Base-by-base conservation (phyloP, 129 eudicot genomes). In the Helianthus annuus region DNA sequence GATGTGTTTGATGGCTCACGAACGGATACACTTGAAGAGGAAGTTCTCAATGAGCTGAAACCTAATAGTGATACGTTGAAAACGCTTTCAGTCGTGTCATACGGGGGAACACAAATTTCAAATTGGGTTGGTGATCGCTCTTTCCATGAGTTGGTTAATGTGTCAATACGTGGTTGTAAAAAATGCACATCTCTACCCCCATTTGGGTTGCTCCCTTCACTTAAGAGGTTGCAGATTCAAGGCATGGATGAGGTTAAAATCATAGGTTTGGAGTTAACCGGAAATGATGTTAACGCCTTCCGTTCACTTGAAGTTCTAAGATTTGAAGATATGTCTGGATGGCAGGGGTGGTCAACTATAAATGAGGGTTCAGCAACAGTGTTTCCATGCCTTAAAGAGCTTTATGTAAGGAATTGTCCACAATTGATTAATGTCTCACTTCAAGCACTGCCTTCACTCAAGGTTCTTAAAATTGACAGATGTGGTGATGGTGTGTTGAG, bases 381-480 rank as follows among this genome's bases (percentile, higher is more conserved):
- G 59, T 59, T 45, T 45, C 36, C 68, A 6, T 44, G 68, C 59
- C 76, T 71, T 10, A 2, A 44, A 14, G 58, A 71, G 68, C 46
- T 71, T n/a, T 2, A 0, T 12, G 8, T 71, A 19, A 4, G 3
- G 4, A 15, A 27, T 22, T 71, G 67, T 44, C 58, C 58, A 0
- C 45, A 59, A 6, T 10, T 71, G 32, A 14, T 27, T 71, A 6
- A 15, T 2, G 22, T 71, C 11, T 71, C 58, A 58, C 68, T 58
- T 22, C 6, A 58, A 57, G 58, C 48, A 58, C 32, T 71, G 8
- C 58, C 45, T 14, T 58, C 16, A 13, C 48, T 71, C 0, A 71
- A 32, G 68, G 3, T 2, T 24, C 1, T 71, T 2, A 0, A 4
- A 14, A 8, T 71, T 3, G 0, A 13, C 17, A 55, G 32, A 55